Evolutionary conservation across 345 rosid species (phyloP), one percentile per base, ranked within the genome.

Genomic region (Lepidium sativum): DNA sequence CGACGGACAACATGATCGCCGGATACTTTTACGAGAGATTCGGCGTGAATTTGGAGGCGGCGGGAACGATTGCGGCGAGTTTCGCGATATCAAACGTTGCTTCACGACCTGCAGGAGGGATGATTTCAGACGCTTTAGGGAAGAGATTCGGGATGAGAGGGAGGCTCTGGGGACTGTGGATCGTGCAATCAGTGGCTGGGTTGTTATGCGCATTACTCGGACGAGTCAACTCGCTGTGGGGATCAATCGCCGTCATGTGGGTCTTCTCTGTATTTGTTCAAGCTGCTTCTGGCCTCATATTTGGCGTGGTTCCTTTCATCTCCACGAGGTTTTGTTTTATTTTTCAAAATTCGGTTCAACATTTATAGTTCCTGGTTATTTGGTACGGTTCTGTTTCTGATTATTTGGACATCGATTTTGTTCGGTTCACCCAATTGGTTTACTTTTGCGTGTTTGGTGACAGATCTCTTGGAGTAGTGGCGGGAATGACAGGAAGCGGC

Each of bases 401-500:
- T 15, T 8, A 6, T 12, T 61, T 25, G 23, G 37, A 45, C 3
- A 23, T 49, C 15, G 7, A 1, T 27, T 16, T 45, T 17, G 7
- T 4, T 31, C 5, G 5, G 13, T 44, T 38, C n/a, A 35, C 4
- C 14, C 10, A n/a, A 51, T 31, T 15, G 5, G 11, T 54, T 60
- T 31, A 21, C 7, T 21, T 40, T 9, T n/a, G 1, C 17, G 29
- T 12, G 8, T 15, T 0, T 34, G 42, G 12, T 50, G 67, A 76
- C 80, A 91, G 96, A 80, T 91, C 95, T 1, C 70, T 88, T 10
- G 96, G 98, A 66, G 86, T 85, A 65, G 83, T 88, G 58, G 74
- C 95, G 13, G 96, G 95, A 47, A 86, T 91, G 81, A 85, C 95
- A 5, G 96, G 95, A 27, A 82, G 89, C 9, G 96, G 98, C 10